Conservation (phyloP, 306 rosid species). For the Vigna unguiculata region DNA sequence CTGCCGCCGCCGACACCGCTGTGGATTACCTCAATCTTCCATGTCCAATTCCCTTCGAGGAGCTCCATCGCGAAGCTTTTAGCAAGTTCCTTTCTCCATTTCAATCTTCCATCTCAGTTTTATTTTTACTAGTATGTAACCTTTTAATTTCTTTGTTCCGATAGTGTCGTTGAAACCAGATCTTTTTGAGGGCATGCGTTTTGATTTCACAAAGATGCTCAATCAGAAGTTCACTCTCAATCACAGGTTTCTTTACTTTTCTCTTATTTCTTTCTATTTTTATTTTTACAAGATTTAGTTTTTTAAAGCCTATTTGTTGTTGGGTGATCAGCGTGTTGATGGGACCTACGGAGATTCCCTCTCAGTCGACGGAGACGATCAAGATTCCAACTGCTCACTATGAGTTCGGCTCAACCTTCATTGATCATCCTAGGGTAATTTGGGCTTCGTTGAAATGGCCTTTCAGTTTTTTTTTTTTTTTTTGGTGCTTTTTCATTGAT, state of each 20-base stretch:
- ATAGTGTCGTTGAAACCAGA: constrained; percentile 99
- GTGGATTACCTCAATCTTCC: constrained; percentile 86
- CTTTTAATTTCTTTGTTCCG: constrained; percentile 12
- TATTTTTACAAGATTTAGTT: neutral
- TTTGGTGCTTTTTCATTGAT: neutral
- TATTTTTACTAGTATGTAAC: neutral
- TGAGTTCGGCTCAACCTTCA: constrained; percentile 94
- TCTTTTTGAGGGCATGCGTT: constrained; percentile 90
- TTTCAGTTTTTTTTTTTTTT: neutral
- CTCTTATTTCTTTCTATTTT: neutral
- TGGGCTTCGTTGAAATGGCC: neutral
- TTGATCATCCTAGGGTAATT: constrained; percentile 92
- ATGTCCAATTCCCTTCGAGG: constrained; percentile 93
- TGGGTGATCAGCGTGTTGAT: constrained; percentile 66
- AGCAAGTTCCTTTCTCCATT: constrained; percentile 53
- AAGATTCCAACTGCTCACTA: constrained; percentile 90
- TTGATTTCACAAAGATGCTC: constrained; percentile 92
- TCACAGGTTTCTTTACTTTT: constrained; percentile 67
- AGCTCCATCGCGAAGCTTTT: constrained; percentile 97
- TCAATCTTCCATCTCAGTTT: neutral
- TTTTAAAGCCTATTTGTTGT: neutral
- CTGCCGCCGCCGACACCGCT: constrained; percentile 48
- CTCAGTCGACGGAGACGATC: constrained; percentile 82
- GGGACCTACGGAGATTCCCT: constrained; percentile 94
- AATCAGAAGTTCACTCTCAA: constrained; percentile 92